Evolutionary conservation across 2,329 filamentous ascomycete species (phyloP).

Genomic region (Volutella citrinella): DNA sequence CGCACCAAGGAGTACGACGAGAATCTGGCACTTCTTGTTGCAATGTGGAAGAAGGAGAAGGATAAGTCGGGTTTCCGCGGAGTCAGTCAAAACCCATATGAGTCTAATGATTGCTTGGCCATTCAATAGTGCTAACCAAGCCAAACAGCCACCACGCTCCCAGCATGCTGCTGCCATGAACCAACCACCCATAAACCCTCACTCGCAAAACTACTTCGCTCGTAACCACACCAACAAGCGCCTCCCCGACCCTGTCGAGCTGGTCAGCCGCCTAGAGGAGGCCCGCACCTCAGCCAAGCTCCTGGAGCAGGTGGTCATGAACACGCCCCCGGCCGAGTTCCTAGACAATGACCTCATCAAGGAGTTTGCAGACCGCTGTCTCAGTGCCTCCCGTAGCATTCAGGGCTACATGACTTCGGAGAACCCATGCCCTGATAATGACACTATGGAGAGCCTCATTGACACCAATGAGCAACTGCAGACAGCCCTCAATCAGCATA

Average conservation of each 20-base stretch:
- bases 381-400: conserved; percentile 74
- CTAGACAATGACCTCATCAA: conserved; percentile 82
- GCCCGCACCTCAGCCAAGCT: conserved; percentile 87
- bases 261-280: conserved; percentile 83
- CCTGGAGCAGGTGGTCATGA: conserved; percentile 86
- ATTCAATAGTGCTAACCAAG: no score
- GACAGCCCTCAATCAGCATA: conserved; percentile 77
- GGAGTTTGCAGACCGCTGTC: conserved; percentile 87
- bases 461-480: conserved; percentile 92
- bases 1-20: conserved; percentile 70
- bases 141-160: conserved; percentile 15
- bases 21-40: conserved; percentile 65
- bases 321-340: conserved; percentile 73
- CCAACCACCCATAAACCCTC: conserved; percentile 26
- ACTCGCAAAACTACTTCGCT: conserved; percentile 57
- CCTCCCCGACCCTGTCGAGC: conserved; percentile 69
- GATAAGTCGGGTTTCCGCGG: no score
- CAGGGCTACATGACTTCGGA: conserved; percentile 81
- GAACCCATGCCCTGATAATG: conserved; percentile 80
- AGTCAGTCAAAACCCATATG: no score
- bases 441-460: conserved; percentile 90
- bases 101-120: no score
- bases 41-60: conserved; percentile 92
- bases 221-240: conserved; percentile 45
- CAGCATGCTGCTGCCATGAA: conserved; percentile 9